Conservation (phyloP, 2,329 filamentous ascomycete genomes). For the Aspergillus carbonarius region DNA sequence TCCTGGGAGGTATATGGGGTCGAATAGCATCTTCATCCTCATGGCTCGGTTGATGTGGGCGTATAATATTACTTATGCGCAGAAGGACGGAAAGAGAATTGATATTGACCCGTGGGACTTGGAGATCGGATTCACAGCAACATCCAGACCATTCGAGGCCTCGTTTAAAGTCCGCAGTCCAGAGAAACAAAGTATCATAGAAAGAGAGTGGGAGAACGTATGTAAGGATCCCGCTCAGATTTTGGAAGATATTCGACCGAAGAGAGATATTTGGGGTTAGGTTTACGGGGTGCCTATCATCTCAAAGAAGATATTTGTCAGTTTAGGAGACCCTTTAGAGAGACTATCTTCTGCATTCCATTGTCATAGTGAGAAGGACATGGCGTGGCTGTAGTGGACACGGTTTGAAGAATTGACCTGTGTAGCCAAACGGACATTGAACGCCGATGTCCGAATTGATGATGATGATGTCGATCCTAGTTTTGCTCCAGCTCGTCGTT, state of each 20-base stretch:
- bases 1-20: background rate
- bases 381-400: too few relatives aligned
- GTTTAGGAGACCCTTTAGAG: too few relatives aligned
- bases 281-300: too few relatives aligned
- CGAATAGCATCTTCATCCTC: background rate
- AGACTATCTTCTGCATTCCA: too few relatives aligned
- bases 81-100: background rate
- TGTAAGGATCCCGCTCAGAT: background rate
- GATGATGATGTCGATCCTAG: too few relatives aligned
- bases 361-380: too few relatives aligned
- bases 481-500: too few relatives aligned
- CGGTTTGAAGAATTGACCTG: too few relatives aligned
- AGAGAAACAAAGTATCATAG: background rate
- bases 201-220: background rate
- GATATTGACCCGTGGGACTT: slow-evolving; percentile 1
- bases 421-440: too few relatives aligned
- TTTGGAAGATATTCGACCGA: background rate
- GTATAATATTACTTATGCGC: background rate
- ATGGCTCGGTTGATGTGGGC: slow-evolving; percentile 1
- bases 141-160: background rate
- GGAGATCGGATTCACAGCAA: background rate
- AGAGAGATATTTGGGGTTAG: background rate
- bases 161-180: background rate
- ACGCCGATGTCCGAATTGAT: too few relatives aligned
- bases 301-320: too few relatives aligned